Percentiles rank a stretch among this genome's conserved stretches.
These are phyloP conservation scores for Bipolaris gigantea DNA, from an alignment of 2,329 filamentous ascomycete species.

Conservation along the genomic window DNA sequence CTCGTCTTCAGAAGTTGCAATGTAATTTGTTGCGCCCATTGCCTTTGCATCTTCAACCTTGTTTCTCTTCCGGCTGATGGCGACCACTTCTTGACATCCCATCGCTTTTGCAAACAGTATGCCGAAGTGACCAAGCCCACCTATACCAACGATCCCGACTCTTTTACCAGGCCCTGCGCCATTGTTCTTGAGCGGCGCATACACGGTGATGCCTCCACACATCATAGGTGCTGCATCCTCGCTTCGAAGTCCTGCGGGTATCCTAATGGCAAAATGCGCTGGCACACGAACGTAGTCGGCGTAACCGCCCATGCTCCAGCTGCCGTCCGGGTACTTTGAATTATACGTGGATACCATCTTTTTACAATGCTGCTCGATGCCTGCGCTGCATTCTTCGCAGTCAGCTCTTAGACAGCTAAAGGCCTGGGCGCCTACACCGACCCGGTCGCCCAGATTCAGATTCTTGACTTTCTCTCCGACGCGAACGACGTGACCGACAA, in stretches of 20 bases:
- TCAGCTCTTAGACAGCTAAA: conserved; percentile 51
- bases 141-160: conserved; percentile 72
- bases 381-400: conserved; percentile 58
- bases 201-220: conserved; percentile 77
- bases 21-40: conserved; percentile 68
- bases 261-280: conserved; percentile 61
- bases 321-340: conserved; percentile 58
- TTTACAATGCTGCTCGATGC: conserved; percentile 49
- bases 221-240: conserved; percentile 68
- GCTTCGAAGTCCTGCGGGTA: conserved; percentile 54
- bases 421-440: conserved; percentile 56
- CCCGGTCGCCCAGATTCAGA: conserved; percentile 63
- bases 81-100: conserved; percentile 67
- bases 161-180: conserved; percentile 69
- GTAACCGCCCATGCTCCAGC: conserved; percentile 67
- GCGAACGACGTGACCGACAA: conserved; percentile 46
- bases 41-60: conserved; percentile 64
- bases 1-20: conserved; percentile 45
- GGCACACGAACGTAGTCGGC: conserved; percentile 58
- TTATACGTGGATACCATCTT: conserved; percentile 63
- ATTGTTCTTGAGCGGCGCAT: conserved; percentile 67
- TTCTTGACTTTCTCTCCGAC: conserved; percentile 43
- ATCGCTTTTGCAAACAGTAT: conserved; percentile 72
- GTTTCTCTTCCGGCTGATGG: conserved; percentile 61
- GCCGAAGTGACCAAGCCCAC: conserved; percentile 74